A percentile compares a stretch with the other conserved stretches of the same genome.
phyloP scores from a whole-genome alignment of 441 rosid genomes.

The Gossypium trilobum region DNA sequence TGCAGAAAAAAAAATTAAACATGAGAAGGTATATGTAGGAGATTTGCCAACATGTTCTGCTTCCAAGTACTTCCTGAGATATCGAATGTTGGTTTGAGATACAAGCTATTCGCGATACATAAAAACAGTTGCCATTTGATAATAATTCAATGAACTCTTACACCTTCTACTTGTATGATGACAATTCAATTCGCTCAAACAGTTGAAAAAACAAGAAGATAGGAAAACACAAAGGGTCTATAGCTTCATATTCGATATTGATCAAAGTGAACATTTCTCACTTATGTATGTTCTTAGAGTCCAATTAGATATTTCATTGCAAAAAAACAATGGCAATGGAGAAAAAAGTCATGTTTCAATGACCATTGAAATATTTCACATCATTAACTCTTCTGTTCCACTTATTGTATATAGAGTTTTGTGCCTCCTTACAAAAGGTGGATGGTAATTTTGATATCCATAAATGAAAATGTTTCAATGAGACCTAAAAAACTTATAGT shows the following conservation, averaged over 20 bases:
- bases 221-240: background rate
- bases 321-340: background rate
- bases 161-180: background rate
- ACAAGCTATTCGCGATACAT: background rate
- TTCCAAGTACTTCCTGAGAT: background rate
- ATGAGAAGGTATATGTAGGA: background rate
- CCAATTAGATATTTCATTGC: background rate
- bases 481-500: background rate
- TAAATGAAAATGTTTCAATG: background rate
- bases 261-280: background rate
- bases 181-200: background rate
- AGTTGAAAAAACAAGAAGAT: background rate
- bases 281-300: too few relatives aligned
- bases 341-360: background rate
- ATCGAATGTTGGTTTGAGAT: background rate
- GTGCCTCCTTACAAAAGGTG: background rate
- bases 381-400: background rate
- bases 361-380: background rate
- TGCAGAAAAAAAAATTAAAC: slow-evolving; percentile 17
- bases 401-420: background rate
- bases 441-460: background rate
- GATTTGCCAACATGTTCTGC: background rate
- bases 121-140: background rate
- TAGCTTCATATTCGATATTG: background rate
- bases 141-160: background rate